Evolutionary conservation across 495 filamentous ascomycete species (phyloP).

Genomic region (Saxophila tyrrhenica): DNA sequence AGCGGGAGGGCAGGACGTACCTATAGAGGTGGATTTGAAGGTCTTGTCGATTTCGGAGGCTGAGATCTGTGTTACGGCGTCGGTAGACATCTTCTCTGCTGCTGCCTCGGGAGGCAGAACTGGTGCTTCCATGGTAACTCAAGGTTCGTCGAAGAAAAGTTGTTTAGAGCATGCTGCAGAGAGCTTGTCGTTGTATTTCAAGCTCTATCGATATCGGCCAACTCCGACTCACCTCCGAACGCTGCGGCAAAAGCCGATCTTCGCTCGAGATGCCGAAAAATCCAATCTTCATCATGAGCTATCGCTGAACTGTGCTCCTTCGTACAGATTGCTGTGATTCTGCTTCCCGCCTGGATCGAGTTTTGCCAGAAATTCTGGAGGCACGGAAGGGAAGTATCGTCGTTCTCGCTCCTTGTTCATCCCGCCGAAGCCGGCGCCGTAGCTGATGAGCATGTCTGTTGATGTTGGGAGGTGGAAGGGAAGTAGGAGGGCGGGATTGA

Average conservation of each 20-base stretch:
- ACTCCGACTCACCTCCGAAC: background rate
- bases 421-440: constrained; percentile 88
- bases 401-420: constrained; percentile 81
- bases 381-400: constrained; percentile 94
- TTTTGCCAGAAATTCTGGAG: constrained; percentile 83
- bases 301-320: constrained; percentile 17
- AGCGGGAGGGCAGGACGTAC: constrained; percentile 29
- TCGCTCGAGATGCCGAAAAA: background rate
- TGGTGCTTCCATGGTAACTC: constrained; percentile 23
- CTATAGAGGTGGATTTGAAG: constrained; percentile 58
- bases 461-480: constrained; percentile 91
- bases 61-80: constrained; percentile 16
- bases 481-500: constrained; percentile 85
- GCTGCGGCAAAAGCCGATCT: constrained; percentile 10
- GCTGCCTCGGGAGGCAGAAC: constrained; percentile 15
- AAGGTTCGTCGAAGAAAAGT: background rate
- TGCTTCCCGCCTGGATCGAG: constrained; percentile 51
- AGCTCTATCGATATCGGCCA: constrained; percentile 1
- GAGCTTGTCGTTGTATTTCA: background rate
- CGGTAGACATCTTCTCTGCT: constrained; percentile 10
- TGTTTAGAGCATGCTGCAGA: background rate
- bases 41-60: constrained; percentile 53
- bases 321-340: constrained; percentile 15
- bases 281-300: constrained; percentile 13
- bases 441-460: constrained; percentile 92